Conservation (phyloP, 768 basidiomycete genomes). For the Paxillus ammoniavirescens region DNA sequence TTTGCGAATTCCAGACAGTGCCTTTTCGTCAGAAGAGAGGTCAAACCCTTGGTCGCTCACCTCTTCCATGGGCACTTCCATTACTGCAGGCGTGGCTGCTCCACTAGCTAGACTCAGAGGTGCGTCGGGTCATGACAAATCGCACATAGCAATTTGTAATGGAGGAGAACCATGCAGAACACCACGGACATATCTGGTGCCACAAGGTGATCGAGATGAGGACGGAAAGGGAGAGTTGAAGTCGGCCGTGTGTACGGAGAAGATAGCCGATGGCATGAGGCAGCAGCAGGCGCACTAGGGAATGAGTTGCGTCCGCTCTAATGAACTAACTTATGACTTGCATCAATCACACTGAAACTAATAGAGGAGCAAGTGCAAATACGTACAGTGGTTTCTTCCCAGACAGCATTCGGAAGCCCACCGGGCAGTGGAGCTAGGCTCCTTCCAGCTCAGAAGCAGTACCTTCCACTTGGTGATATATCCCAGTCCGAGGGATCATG, state of each 20-base stretch:
- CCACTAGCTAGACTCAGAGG: conserved; percentile 1
- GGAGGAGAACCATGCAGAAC: conserved; percentile 15
- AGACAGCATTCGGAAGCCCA: conserved; percentile 19
- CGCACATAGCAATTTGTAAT: conserved; percentile 22
- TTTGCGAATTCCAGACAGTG: not conserved
- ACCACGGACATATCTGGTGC: conserved; percentile 20
- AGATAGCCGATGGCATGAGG: conserved; percentile 18
- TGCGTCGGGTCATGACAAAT: conserved; percentile 22
- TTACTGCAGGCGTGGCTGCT: not conserved
- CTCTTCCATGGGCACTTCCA: not conserved
- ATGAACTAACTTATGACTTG: conserved; percentile 14
- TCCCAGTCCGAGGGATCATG: not conserved
- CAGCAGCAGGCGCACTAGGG: conserved; percentile 4
- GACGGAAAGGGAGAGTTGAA: conserved; percentile 13
- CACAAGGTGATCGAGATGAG: conserved; percentile 24
- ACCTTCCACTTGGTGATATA: not conserved
- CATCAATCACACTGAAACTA: conserved; percentile 16
- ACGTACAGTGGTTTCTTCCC: conserved; percentile 22
- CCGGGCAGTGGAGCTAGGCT: conserved; percentile 9
- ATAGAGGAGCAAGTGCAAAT: conserved; percentile 20
- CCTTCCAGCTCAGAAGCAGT: conserved; percentile 3
- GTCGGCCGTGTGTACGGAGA: conserved; percentile 12
- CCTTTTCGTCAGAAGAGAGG: not conserved
- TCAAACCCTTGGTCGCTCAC: not conserved
- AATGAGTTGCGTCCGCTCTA: conserved; percentile 5